phyloP scores from a whole-genome alignment of 129 eudicot genomes.

The Escallonia rubra region DNA sequence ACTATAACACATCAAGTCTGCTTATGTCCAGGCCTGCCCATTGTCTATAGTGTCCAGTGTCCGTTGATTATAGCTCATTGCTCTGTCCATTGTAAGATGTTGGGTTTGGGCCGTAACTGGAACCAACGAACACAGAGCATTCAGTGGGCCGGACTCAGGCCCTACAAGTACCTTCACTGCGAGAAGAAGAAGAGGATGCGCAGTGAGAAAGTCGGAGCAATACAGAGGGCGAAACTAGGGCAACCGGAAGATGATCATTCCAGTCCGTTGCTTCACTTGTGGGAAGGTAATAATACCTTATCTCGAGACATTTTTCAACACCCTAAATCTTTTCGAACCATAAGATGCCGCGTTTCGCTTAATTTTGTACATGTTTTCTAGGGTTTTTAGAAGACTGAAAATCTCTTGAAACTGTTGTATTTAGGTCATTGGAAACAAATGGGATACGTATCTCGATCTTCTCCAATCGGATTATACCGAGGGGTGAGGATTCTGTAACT shows the following conservation, averaged over 20 bases:
- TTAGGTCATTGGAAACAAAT: constrained; percentile 94
- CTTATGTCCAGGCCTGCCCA: too few relatives aligned
- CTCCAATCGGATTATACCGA: constrained; percentile 91
- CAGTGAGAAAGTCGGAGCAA: neutral
- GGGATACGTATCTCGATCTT: constrained; percentile 92
- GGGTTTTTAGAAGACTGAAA: neutral
- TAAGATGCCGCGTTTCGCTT: neutral
- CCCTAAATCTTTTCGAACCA: too few relatives aligned
- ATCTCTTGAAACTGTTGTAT: constrained; percentile 4
- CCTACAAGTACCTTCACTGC: neutral
- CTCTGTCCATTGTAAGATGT: too few relatives aligned
- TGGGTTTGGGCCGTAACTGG: too few relatives aligned
- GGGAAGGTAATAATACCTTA: constrained; percentile 47
- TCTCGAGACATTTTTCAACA: too few relatives aligned
- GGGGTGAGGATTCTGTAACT: constrained; percentile 40
- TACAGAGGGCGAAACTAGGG: constrained; percentile 17
- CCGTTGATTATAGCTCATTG: too few relatives aligned
- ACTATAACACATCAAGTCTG: too few relatives aligned
- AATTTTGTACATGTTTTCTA: neutral
- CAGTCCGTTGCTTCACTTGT: constrained; percentile 86
- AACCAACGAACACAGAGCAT: too few relatives aligned
- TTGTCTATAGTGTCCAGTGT: too few relatives aligned
- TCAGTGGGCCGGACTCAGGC: neutral
- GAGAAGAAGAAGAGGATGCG: neutral
- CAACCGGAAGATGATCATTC: constrained; percentile 53